These are phyloP conservation scores for Nepenthes alata DNA, from an alignment of 179 eudicot genomes.

Conservation along the genomic window DNA sequence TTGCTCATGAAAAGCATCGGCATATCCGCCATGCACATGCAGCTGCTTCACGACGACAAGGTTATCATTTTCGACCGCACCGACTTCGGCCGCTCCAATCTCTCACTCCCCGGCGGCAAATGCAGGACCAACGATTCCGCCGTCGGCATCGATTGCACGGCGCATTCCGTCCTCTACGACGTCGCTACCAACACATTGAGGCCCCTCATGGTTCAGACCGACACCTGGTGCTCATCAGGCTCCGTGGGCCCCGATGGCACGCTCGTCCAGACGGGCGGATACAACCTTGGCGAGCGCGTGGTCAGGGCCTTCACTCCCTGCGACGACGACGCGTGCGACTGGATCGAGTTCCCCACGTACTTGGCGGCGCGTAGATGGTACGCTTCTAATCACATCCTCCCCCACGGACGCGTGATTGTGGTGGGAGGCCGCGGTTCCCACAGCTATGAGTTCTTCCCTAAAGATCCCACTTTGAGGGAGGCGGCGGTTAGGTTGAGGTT, in stretches of 20 bases:
- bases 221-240: constrained; percentile 85
- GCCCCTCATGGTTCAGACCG: constrained; percentile 40
- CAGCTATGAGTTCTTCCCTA: constrained; percentile 66
- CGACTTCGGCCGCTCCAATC: constrained; percentile 61
- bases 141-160: constrained; percentile 39
- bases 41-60: constrained; percentile 52
- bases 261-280: constrained; percentile 67
- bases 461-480: constrained; percentile 3
- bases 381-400: constrained; percentile 50
- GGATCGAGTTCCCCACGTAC: constrained; percentile 29
- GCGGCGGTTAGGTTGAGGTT: constrained; percentile 18
- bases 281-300: constrained; percentile 35
- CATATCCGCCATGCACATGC: constrained; percentile 94
- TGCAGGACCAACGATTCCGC: constrained; percentile 20
- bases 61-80: constrained; percentile 72
- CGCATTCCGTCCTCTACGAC: constrained; percentile 68
- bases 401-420: constrained; percentile 52
- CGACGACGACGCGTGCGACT: constrained; percentile 24
- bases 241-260: constrained; percentile 42
- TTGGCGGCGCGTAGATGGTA: constrained; percentile 59
- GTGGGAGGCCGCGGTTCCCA: constrained; percentile 59
- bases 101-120: constrained; percentile 25
- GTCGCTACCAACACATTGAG: constrained; percentile 47
- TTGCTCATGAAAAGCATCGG: constrained; percentile 47
- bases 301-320: constrained; percentile 52